These are phyloP conservation scores for Pseudozyma flocculosa DNA, from an alignment of 1,284 basidiomycete genomes.

Conservation along the genomic window DNA sequence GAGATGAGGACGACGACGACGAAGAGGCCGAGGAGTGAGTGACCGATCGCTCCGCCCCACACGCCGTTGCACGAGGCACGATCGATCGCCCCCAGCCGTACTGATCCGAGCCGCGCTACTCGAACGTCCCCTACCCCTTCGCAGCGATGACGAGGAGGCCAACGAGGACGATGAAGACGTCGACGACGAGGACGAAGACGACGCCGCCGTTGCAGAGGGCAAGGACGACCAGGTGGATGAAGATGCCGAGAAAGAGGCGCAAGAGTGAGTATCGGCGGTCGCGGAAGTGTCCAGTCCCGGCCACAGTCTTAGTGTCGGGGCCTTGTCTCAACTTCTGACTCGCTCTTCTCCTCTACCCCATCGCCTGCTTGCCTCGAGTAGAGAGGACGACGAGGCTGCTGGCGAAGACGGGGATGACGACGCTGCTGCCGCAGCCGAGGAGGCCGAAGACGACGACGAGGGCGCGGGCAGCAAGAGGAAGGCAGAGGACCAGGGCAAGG, in stretches of 20 bases:
- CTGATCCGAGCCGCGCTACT: no score
- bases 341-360: background rate
- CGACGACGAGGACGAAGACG: slow-evolving; percentile 21
- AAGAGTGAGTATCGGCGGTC: slow-evolving; percentile 12
- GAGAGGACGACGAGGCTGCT: slow-evolving; percentile 15
- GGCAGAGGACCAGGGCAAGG: slow-evolving; percentile 32
- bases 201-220: slow-evolving; percentile 18
- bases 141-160: slow-evolving; percentile 14
- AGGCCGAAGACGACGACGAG: slow-evolving; percentile 18
- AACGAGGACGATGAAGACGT: slow-evolving; percentile 6
- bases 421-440: slow-evolving; percentile 8
- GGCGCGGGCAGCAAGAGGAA: slow-evolving; percentile 22
- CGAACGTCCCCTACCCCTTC: background rate
- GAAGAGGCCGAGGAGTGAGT: slow-evolving; percentile 7
- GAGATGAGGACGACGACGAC: slow-evolving; percentile 26
- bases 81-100: no score
- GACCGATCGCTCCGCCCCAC: background rate
- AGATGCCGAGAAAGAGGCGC: slow-evolving; percentile 23
- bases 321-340: background rate
- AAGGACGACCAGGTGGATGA: slow-evolving; percentile 18
- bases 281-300: no score
- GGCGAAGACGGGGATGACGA: slow-evolving; percentile 6
- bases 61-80: no score
- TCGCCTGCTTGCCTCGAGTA: background rate
- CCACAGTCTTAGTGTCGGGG: no score